Base-by-base conservation (phyloP, 345 rosid genomes). In the Microcos paniculata region DNA sequence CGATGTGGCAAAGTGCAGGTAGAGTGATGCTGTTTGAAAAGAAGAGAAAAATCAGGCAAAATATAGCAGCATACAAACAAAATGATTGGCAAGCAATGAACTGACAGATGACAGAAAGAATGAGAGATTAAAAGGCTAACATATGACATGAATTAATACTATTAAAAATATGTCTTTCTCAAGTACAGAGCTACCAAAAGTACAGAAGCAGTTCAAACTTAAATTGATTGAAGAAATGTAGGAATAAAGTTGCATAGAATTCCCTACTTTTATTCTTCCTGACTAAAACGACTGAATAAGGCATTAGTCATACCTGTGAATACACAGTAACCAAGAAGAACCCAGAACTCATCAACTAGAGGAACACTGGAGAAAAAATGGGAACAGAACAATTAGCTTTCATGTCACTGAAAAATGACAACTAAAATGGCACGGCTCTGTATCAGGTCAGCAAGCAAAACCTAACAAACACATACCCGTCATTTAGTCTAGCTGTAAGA, bases 401-500 rank as follows among this genome's bases (percentile, higher is more conserved):
- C 46, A 53, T 21, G 24, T 43, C 26, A 18, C 40, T 1, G 21
- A 72, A 4, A 57, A 18, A 62, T 16, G 62, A 59, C 51, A 51
- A 72, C 46, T 8, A 16, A 48, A 56, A 71, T n/a, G 40, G 40
- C 8, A 64, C 43, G 40, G 26, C 18, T n/a, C 15, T 43, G 8
- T 8, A 71, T 7, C 24, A 53, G 31, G 43, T 42, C 62, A 73
- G 71, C 11, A 62, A 45, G 46, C 12, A 58, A 42, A 48, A 65
- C 40, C 33, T 21, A 76, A 81, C 38, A 26, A 21, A 35, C 78
- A 80, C 91, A 75, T 89, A 96, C 99, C 99, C 99, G 74, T 84
- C 97, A 83, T 93, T 94, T 78, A 96, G 84, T 83, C 79, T 92
- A 31, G 99, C 97, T 3, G 99, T 89, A 58, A 96, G 94, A 71